These are phyloP conservation scores for Cairneyella variabilis DNA, from an alignment of 495 filamentous ascomycete species.

Conservation along the genomic window DNA sequence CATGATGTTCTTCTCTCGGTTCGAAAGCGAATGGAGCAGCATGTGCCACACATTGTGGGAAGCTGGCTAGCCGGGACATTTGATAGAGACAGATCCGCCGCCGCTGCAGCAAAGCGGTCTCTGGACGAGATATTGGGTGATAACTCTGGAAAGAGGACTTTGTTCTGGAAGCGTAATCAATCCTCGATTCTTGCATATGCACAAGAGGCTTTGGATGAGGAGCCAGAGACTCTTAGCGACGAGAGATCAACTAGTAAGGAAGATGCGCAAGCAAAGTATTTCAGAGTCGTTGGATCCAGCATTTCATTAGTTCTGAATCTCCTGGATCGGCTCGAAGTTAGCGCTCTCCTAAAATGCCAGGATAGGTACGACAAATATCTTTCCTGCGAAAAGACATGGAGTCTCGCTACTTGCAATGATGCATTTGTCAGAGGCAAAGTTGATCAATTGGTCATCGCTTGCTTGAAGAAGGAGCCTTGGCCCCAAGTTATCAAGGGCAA, in stretches of 20 bases:
- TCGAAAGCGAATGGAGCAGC: conserved; percentile 75
- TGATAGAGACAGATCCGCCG: conserved; percentile 73
- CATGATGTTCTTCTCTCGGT: conserved; percentile 65
- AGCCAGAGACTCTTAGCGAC: conserved; percentile 77
- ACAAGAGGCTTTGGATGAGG: conserved; percentile 74
- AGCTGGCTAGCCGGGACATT: conserved; percentile 86
- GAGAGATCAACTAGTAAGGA: conserved; percentile 77
- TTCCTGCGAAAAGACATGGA: conserved; percentile 64
- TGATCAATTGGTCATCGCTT: conserved; percentile 61
- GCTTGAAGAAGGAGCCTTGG: conserved; percentile 54
- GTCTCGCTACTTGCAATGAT: conserved; percentile 63
- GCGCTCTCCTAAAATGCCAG: conserved; percentile 49
- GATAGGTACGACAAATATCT: conserved; percentile 54
- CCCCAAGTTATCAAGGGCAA: conserved; percentile 43
- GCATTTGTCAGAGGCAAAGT: conserved; percentile 64
- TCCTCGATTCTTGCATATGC: conserved; percentile 74
- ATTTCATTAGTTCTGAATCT: conserved; percentile 54
- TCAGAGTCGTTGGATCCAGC: conserved; percentile 68
- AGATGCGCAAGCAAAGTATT: conserved; percentile 80
- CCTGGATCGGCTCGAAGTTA: conserved; percentile 38
- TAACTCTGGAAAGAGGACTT: conserved; percentile 58
- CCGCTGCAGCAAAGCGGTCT: conserved; percentile 69
- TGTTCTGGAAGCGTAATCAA: conserved; percentile 75
- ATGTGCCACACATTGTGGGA: conserved; percentile 71
- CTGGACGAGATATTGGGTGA: conserved; percentile 63